Evolutionary conservation across 2,329 filamentous ascomycete species (phyloP).

Genomic region (Clonostachys byssicola): DNA sequence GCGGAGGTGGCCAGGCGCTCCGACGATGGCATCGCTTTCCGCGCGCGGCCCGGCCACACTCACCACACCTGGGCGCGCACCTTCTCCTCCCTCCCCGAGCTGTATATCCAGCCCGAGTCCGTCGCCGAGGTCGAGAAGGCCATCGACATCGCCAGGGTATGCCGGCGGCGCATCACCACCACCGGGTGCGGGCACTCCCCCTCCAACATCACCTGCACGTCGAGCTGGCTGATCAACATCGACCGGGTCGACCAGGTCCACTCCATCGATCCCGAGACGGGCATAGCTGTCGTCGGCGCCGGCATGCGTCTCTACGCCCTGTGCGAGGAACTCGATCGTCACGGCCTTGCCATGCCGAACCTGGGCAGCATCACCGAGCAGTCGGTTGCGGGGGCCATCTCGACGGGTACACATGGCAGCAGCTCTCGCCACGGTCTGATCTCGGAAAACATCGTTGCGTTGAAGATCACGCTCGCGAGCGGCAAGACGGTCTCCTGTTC

Average conservation of each 20-base stretch:
- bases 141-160: constrained; percentile 74
- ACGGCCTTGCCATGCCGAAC: constrained; percentile 83
- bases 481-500: constrained; percentile 70
- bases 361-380: constrained; percentile 94
- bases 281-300: constrained; percentile 74
- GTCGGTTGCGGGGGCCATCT: constrained; percentile 86
- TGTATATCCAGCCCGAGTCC: constrained; percentile 82
- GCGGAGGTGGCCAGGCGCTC: constrained; percentile 22
- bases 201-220: constrained; percentile 87
- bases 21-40: constrained; percentile 61
- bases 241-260: constrained; percentile 76
- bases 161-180: constrained; percentile 75
- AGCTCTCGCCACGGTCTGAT: constrained; percentile 80
- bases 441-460: constrained; percentile 68
- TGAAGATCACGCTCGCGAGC: constrained; percentile 80
- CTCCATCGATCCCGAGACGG: constrained; percentile 60
- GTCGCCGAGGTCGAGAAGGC: constrained; percentile 80
- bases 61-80: constrained; percentile 96
- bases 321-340: constrained; percentile 66
- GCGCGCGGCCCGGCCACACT: constrained; percentile 64
- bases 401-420: constrained; percentile 90
- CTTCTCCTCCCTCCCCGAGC: constrained; percentile 82
- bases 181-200: constrained; percentile 93
- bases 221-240: constrained; percentile 90
- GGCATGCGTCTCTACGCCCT: constrained; percentile 79